Evolutionary conservation across 768 basidiomycete species (phyloP), one percentile per base, ranked within the genome.

Genomic region (Lentinula guzmanii): DNA sequence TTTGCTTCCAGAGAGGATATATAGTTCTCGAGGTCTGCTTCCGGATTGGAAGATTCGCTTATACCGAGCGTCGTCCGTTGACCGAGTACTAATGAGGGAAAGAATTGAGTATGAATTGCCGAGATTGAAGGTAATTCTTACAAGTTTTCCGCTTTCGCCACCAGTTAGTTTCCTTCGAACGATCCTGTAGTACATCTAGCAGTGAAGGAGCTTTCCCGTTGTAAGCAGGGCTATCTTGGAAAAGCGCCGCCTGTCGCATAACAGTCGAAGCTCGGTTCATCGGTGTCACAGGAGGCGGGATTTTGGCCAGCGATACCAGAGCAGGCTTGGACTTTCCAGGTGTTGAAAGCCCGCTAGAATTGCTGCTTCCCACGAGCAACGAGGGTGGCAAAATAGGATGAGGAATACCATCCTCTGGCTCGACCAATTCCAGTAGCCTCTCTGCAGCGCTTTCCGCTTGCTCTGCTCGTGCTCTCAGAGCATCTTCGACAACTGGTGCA

Each of bases 371-470:
- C 43, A 82, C 74, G 45, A 85, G 68, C 42, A 90, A 69, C 0
- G 86, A 83, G 11, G 76, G 69, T 1, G 86, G 86, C 11, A 88
- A 77, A 9, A 79, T 74, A 21, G 84, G 82, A 62, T 82, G 77
- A 48, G 75, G 79, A 60, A 74, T 69, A 58, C 71, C 76, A 55
- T 85, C 88, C 52, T 92, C 91, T 13, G 88, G 84, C 63, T 93
- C 91, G 11, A 91, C 89, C 15, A 96, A 80, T 71, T 97, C 95
- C 42, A 96, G 71, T 31, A 98, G 74, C 53, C 92, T 83, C 70
- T 93, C 89, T 0, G 95, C 95, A 7, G 94, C 91, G 69, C 92
- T 94, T 70, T 95, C 92, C 0, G 95, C 95, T 70, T 97, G 95
- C 66, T 91, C 91, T 1, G 95, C 95, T 57, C 91, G 84, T 2